Evolutionary conservation across 805 yeast species (phyloP), one percentile per base, ranked within the genome.

Genomic region (Hemisphaericaspora nanyangensis): DNA sequence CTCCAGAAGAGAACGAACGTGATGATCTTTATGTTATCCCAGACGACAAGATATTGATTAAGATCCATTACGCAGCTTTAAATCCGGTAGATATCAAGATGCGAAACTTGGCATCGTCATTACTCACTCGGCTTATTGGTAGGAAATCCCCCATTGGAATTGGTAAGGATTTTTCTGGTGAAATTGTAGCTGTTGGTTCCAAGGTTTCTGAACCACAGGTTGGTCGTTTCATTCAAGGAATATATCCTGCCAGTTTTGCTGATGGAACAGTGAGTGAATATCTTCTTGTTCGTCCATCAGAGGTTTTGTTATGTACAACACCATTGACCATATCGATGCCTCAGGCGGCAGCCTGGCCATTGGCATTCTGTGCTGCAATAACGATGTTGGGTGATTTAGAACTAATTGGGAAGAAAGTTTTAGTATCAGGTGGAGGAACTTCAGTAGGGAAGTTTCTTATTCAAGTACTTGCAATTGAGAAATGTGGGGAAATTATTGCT

Each of bases 361-460:
- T 82, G 46, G 81, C 77, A 0, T 77, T 73, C 47, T 77, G 79
- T 15, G 82, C 95, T 3, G 90, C 91, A 0, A 69, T 52, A 46
- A 54, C 64, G 35, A 52, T 69, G 35, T 55, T 73, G 22, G 52
- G 55, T 7, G 37, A 50, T 19, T 54, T 55, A 3, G 65, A 59
- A 25, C 60, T 75, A 16, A 65, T 62, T 28, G 64, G 65, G 8
- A 64, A 77, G 5, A 73, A 69, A 42, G 75, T 83, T 4, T 65
- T 85, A 34, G 70, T 86, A 16, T 63, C 84, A 34, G 95, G 95
- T 28, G 91, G 84, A 18, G 80, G 85, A 7, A 79, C 95, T 1
- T 61, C 81, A 11, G 89, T 83, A 12, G 89, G 90, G 17, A 54
- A 70, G 20, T 70, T 66, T 43, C 66, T 72, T 4, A 63, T 77